Evolutionary conservation across 768 basidiomycete genomes (phyloP), one percentile per base, ranked within the genome.

Genomic region (Exidia glandulosa): DNA sequence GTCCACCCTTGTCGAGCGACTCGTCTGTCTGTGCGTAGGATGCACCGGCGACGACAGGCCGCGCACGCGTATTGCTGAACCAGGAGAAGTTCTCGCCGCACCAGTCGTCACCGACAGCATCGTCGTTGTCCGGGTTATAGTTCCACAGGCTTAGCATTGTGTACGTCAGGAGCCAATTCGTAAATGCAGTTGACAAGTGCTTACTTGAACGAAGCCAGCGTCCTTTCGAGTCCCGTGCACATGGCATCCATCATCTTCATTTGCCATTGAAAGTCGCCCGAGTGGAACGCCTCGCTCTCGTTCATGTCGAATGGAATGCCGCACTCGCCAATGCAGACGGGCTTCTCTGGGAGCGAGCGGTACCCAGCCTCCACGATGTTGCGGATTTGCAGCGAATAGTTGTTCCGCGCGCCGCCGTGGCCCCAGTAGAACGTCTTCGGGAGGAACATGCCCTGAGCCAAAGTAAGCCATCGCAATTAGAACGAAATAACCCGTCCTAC

Each of bases 261-360:
- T 65, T 98, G 96, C 87, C 85, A 91, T 5, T 67, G 77, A 71
- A 87, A 97, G 68, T 90, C 78, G 36, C 86, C 86, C 0, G 82
- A 80, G 56, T 71, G 65, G 68, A 95, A 88, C 0, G 90, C 90
- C 63, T 83, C 80, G 57, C 81, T 81, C 37, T 82, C 74, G 69
- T 99, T 97, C 80, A 96, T 83, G 66, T 99, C 96, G 87, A 98
- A 95, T 1, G 95, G 95, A 25, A 97, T 79, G 32, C 95, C 95
- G 63, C 88, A 90, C 71, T 99, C 95, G 23, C 94, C 94, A 61
- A 99, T 81, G 13, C 97, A 72, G 41, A 92, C 82, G 12, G 95
- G 95, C 19, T 73, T 80, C 66, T 94, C 90, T 29, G 90, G 92
- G 0, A 96, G 77, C 3, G 82, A 76, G 32, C 79, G 71, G 65